Base-by-base conservation (phyloP, 768 basidiomycete genomes). In the Hericium coralloides region DNA sequence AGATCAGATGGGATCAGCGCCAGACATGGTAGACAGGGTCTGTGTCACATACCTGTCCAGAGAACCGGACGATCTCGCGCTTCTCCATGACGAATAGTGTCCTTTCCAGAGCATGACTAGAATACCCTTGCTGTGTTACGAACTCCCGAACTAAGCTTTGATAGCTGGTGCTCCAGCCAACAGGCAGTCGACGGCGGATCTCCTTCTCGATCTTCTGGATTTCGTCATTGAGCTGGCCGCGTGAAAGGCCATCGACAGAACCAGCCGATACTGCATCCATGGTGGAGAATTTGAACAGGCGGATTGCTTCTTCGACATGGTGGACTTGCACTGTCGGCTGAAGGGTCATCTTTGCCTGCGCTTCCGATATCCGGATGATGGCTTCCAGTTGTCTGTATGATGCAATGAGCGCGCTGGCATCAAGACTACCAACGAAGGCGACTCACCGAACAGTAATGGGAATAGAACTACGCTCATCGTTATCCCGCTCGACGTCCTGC, bases 191-290 rank as follows among this genome's bases (percentile, higher is more conserved):
- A 61, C 91, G 75, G 54, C 85, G 75, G 41, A 95, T 74, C 68
- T 95, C 94, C 65, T 86, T 84, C 68, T 95, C 94, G 63, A 99
- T 97, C 61, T 81, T 79, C 31, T 78, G 74, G 79, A 98, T 93
- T 73, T 98, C 95, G 55, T 94, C 94, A 68, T 95, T 94, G 39
- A 98, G 73, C 64, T 94, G 93, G 3, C 88, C 86, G 45, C 95
- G 83, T 14, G 92, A 90, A 58, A 98, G 75, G 0, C 97, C 97
- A 64, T 98, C 97, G 17, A 88, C 85, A 36, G 91, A 87, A 12
- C 97, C 95, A 0, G 94, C 93, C 12, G 90, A 88, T 25, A 98
- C 95, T 23, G 97, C 97, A 68, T 98, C 94, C 95, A 99, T 98
- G 2, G 97, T 98, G 9, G 95, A 98, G 73, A 86, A 95, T 67